Conservation (phyloP, 106 monocot species). For the Alisma plantagoaquatica region DNA sequence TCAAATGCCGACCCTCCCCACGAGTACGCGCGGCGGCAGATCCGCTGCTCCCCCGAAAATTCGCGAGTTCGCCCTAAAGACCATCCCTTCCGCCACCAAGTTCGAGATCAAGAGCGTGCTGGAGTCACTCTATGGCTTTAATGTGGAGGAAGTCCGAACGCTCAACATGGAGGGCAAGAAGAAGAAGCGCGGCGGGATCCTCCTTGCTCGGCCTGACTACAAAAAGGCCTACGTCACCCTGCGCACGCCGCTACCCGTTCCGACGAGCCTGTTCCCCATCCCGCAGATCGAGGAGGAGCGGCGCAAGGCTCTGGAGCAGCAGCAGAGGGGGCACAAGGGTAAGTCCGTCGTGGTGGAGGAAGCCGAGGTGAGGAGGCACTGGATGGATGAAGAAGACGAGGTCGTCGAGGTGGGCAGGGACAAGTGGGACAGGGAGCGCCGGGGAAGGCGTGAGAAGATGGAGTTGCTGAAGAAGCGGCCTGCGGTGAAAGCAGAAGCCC, state of each 20-base stretch:
- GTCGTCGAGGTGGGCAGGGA: constrained; percentile 8
- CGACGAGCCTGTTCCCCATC: constrained; percentile 60
- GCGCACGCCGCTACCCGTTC: constrained; percentile 58
- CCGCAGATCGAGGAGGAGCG: constrained; percentile 34
- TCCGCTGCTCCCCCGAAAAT: constrained; percentile 35
- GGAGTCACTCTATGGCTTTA: constrained; percentile 95
- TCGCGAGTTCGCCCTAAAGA: constrained; percentile 88
- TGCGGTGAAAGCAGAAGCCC: neutral
- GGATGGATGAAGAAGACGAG: neutral
- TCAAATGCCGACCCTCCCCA: constrained; percentile 42
- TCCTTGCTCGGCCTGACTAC: constrained; percentile 87
- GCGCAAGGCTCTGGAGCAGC: constrained; percentile 25
- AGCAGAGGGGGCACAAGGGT: constrained; percentile 5
- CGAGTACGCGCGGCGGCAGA: neutral
- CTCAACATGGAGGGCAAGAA: constrained; percentile 99
- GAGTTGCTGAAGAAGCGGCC: neutral
- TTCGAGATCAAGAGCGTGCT: constrained; percentile 94
- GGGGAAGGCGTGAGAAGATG: neutral
- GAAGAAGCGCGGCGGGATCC: constrained; percentile 56
- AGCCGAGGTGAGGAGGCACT: constrained; percentile 12
- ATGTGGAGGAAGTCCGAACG: constrained; percentile 86
- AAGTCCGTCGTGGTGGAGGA: constrained; percentile 30
- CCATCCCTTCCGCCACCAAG: constrained; percentile 94
- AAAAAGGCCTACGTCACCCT: constrained; percentile 99
- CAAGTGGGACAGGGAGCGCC: constrained; percentile 12